phyloP scores from a whole-genome alignment of 805 yeast species.

The Kluyveromyces lactis region DNA sequence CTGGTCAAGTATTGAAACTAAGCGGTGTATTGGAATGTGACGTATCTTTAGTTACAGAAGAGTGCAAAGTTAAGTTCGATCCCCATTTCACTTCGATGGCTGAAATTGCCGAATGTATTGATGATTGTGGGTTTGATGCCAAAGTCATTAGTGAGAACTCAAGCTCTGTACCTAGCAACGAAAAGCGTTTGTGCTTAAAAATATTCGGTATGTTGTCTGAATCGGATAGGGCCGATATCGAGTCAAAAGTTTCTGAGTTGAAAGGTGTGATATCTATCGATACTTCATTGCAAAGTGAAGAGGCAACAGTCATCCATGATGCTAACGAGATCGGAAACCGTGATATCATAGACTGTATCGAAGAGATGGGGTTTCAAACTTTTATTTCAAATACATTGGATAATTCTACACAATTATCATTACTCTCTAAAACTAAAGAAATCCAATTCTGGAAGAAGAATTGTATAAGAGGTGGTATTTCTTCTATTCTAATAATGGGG shows the following conservation, averaged over 20 bases:
- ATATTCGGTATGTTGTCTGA: slow-evolving; percentile 58
- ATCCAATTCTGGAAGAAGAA: slow-evolving; percentile 60
- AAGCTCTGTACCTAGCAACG: slow-evolving; percentile 3
- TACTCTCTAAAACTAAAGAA: slow-evolving; percentile 64
- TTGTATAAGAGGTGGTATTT: slow-evolving; percentile 41
- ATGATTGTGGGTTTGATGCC: slow-evolving; percentile 71
- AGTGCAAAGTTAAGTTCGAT: slow-evolving; percentile 51
- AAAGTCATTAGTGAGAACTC: slow-evolving; percentile 7
- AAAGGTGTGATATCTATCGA: slow-evolving; percentile 42
- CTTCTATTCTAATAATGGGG: slow-evolving; percentile 57
- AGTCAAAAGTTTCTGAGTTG: slow-evolving; percentile 34
- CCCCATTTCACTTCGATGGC: slow-evolving; percentile 24
- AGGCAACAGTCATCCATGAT: slow-evolving; percentile 46
- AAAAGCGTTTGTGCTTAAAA: slow-evolving; percentile 23
- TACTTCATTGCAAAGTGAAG: slow-evolving; percentile 47
- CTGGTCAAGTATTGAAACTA: slow-evolving; percentile 40
- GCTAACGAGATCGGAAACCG: slow-evolving; percentile 53
- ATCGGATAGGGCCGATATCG: slow-evolving; percentile 43
- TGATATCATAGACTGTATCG: slow-evolving; percentile 44
- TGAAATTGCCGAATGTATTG: slow-evolving; percentile 46
- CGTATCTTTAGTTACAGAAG: slow-evolving; percentile 71
- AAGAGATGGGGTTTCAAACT: slow-evolving; percentile 48
- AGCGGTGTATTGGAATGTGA: slow-evolving; percentile 46
- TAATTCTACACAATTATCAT: slow-evolving; percentile 57
- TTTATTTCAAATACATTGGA: slow-evolving; percentile 39